Base-by-base conservation (phyloP, 495 filamentous ascomycete genomes). In the Aspergillus ostianus region DNA sequence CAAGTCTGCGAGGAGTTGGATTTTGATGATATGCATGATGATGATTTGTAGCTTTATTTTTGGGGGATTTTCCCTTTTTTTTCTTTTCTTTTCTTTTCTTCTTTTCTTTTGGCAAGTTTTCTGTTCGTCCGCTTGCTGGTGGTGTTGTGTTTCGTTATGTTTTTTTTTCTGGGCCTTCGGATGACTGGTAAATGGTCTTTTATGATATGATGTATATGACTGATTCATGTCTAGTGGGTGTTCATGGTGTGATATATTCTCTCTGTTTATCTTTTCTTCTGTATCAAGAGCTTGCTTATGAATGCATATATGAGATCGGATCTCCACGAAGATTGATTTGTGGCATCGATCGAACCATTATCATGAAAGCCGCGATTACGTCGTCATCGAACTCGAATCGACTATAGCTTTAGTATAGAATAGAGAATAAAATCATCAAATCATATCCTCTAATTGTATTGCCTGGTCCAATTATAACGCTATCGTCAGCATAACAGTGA, bases 1-100 rank as follows among this genome's bases (percentile, higher is more conserved):
- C 69, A 77, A 48, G 71, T 77, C 17, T 78, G 76, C 46, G 66
- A 67, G 4, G 76, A 71, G 2, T 32, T 80, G 18, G 69, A 77
- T 58, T 66, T 80, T 49, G 67, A 71, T 66, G 63, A 68, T 65
- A 52, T 57, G 21, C 27, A 26, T 45, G 15, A 61, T 59, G 60
- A 56, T 59, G 56, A 61, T 58, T 53, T 61, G 55, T 67, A 36
- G 41, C 18, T 18, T n/a, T n/a, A n/a, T n/a, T n/a, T n/a, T n/a
- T n/a, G n/a, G n/a, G n/a, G n/a, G n/a, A n/a, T n/a, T n/a, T n/a
- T n/a, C n/a, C n/a, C n/a, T 58, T 55, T 53, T 9, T 52, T 57
- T 10, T 3, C 48, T 54, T 23, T 46, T n/a, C 19, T 56, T 23
- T 21, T 50, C 32, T 55, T 27, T 13, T 27, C 46, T 19, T 45